These are phyloP conservation scores for Populus euphratica DNA, from an alignment of 345 rosid species.

Conservation along the genomic window DNA sequence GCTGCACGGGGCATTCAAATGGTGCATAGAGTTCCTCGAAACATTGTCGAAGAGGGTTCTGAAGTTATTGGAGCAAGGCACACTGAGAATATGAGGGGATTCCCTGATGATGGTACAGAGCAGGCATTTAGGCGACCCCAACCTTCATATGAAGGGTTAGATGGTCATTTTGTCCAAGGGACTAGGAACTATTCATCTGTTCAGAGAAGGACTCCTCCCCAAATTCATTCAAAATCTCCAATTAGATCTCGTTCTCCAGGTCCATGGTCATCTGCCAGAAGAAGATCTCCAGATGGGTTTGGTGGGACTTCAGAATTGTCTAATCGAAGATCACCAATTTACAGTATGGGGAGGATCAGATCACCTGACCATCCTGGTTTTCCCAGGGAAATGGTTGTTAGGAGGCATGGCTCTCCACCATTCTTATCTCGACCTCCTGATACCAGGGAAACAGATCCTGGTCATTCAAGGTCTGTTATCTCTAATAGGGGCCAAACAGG, in stretches of 20 bases:
- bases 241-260: constrained; percentile 57
- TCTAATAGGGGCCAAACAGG: constrained; percentile 62
- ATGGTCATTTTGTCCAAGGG: constrained; percentile 51
- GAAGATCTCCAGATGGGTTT: constrained; percentile 69
- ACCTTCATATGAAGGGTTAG: constrained; percentile 53
- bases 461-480: constrained; percentile 47
- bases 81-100: constrained; percentile 51
- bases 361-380: constrained; percentile 69
- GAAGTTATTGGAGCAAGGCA: constrained; percentile 58
- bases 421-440: constrained; percentile 54
- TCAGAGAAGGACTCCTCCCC: constrained; percentile 46
- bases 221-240: constrained; percentile 66
- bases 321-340: constrained; percentile 57
- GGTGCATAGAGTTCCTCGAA: constrained; percentile 52
- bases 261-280: constrained; percentile 66
- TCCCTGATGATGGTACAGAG: constrained; percentile 41
- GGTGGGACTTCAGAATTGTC: constrained; percentile 56
- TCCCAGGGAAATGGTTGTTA: constrained; percentile 49
- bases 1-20: constrained; percentile 37
- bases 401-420: constrained; percentile 68
- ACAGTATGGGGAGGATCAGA: constrained; percentile 53
- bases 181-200: constrained; percentile 47
- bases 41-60: constrained; percentile 52
- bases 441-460: constrained; percentile 55
- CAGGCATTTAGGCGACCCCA: constrained; percentile 42